Evolutionary conservation across 768 basidiomycete species (phyloP), one percentile per base, ranked within the genome.

Genomic region (Leccinum olivaceopallidum): DNA sequence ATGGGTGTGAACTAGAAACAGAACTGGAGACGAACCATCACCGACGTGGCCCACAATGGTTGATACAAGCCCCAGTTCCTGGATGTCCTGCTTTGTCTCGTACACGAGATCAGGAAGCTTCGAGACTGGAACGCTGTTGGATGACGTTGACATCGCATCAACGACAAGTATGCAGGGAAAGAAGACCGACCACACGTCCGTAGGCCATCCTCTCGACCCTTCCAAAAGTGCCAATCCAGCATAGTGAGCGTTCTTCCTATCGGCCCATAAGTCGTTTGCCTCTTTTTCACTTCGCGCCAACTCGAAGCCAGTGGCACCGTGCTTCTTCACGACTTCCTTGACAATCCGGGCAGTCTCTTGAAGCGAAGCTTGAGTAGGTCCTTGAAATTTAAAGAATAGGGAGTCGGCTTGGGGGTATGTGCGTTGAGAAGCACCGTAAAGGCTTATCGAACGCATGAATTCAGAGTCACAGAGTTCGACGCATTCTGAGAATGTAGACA

Each of bases 311-410:
- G 79, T 81, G 4, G 88, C 90, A 0, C 89, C 89, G 59, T 94
- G 81, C 67, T 81, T 83, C 70, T 80, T 78, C 9, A 83, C 80
- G 32, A 92, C 78, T 53, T 74, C 74, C 63, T 85, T 77, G 26
- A 88, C 85, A 16, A 87, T 78, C 6, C 77, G 75, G 0, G 87
- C 83, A 0, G 86, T 85, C 63, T 89, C 88, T 2, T 77, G 70
- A n/a, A 92, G 74, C 4, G 86, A 81, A 2, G 80, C 75, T 1
- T 78, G 75, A 1, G 86, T 82, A 9, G 86, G 81, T 12, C 90
- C 90, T 66, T 93, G 90, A 71, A 96, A 86, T 72, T 94, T 93
- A 82, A 96, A 90, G 77, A 94, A 92, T 12, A 96, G 79, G 22
- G 83, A 85, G 69, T 93, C 90, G 28, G 76, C 77, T 56, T 82